phyloP scores from a whole-genome alignment of 2,329 filamentous ascomycete species.

The Pseudogymnoascus sp. region DNA sequence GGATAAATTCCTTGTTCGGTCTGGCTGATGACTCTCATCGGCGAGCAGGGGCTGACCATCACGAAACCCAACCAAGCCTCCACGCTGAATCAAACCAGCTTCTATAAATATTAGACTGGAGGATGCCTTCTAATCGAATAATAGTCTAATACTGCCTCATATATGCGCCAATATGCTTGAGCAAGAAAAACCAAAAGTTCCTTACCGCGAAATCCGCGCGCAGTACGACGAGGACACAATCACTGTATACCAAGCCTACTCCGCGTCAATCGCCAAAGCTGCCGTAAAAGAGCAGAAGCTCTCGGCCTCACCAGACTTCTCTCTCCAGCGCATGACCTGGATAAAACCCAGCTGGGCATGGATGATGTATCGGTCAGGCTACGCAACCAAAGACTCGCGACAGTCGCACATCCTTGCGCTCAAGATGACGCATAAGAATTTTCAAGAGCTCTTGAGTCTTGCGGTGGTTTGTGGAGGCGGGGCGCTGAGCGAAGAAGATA shows the following conservation, averaged over 20 bases:
- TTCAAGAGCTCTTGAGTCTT: slow-evolving; percentile 38
- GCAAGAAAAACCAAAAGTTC: slow-evolving; percentile 16
- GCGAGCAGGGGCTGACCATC: neutral
- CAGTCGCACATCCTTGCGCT: slow-evolving; percentile 52
- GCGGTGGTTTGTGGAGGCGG: slow-evolving; percentile 29
- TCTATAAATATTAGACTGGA: neutral
- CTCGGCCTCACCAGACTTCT: slow-evolving; percentile 44
- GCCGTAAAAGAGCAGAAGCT: slow-evolving; percentile 45
- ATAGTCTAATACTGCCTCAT: neutral
- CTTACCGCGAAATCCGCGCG: slow-evolving; percentile 46
- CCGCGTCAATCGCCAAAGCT: slow-evolving; percentile 41
- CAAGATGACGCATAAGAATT: slow-evolving; percentile 43
- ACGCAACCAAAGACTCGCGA: slow-evolving; percentile 46
- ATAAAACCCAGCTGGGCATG: slow-evolving; percentile 56
- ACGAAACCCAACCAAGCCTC: neutral
- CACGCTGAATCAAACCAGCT: neutral
- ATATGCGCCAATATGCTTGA: neutral
- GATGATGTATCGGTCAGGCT: slow-evolving; percentile 57
- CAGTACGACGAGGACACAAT: slow-evolving; percentile 42
- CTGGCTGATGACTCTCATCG: slow-evolving; percentile 2
- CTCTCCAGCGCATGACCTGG: slow-evolving; percentile 53
- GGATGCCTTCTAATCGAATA: neutral
- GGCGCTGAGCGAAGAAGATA: slow-evolving; percentile 20
- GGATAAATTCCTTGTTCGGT: neutral
- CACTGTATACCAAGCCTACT: slow-evolving; percentile 57